Evolutionary conservation across 305 asterid species (phyloP).

Genomic region (Solanum chacoense): DNA sequence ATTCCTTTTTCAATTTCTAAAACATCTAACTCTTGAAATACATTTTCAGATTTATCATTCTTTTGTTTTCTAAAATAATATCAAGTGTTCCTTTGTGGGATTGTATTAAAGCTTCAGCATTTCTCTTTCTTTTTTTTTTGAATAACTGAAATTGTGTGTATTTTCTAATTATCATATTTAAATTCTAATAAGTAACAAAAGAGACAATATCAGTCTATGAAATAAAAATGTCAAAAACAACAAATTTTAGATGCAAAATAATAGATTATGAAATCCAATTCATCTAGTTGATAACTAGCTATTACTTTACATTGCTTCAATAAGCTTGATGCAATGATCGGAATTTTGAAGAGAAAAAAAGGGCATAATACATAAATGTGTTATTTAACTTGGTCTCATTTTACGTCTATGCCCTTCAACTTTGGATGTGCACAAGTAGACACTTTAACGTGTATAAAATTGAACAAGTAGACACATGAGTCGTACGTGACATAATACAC

Average conservation of each 20-base stretch:
- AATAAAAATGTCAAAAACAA: not conserved
- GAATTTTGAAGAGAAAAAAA: not conserved
- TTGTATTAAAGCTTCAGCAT: not conserved
- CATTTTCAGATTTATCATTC: not conserved
- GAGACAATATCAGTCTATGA: not conserved
- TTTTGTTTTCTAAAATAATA: not conserved
- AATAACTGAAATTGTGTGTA: not conserved
- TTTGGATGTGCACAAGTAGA: too few relatives aligned
- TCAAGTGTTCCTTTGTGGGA: not conserved
- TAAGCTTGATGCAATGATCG: not conserved
- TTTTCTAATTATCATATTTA: not conserved
- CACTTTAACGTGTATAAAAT: not conserved
- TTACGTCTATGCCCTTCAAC: not conserved
- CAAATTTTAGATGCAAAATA: not conserved
- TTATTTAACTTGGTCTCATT: not conserved
- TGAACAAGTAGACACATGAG: not conserved
- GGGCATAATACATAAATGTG: not conserved
- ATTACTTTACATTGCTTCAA: not conserved
- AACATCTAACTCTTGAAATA: not conserved
- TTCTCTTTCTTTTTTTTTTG: not conserved
- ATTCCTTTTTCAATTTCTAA: not conserved
- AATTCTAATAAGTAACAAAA: not conserved
- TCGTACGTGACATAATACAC: not conserved
- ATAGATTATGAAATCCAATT: not conserved
- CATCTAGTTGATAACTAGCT: not conserved